Evolutionary conservation across 352 stramenopile genomes (phyloP).

Genomic region (Blastocystis sp.): DNA sequence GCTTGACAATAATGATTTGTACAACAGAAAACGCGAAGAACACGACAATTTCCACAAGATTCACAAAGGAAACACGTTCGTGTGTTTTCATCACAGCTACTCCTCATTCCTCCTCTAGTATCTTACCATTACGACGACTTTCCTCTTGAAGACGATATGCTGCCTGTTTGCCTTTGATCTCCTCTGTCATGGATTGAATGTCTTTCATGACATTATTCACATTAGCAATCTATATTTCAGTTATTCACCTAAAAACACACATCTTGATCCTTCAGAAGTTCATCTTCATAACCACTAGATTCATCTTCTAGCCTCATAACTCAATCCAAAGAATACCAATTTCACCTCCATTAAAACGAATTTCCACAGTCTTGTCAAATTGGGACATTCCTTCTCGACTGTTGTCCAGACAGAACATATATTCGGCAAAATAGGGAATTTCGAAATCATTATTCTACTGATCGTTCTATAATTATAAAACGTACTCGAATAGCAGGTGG

Average conservation of each 20-base stretch:
- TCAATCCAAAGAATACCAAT: background rate
- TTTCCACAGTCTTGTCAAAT: slow-evolving; percentile 31
- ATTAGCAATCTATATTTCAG: slow-evolving; percentile 45
- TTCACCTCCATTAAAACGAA: slow-evolving; percentile 31
- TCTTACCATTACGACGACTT: slow-evolving; percentile 9
- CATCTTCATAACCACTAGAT: background rate
- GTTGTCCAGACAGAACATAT: slow-evolving; percentile 59
- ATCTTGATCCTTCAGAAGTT: slow-evolving; percentile 49
- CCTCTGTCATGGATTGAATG: slow-evolving; percentile 53
- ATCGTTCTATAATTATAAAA: background rate
- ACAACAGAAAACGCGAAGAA: slow-evolving; percentile 55
- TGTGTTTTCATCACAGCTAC: slow-evolving; percentile 58
- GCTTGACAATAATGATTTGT: slow-evolving; percentile 35
- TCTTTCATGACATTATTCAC: slow-evolving; percentile 45
- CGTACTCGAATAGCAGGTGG: background rate
- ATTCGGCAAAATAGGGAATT: slow-evolving; percentile 62
- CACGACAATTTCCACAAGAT: slow-evolving; percentile 28
- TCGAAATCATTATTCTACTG: slow-evolving; percentile 36
- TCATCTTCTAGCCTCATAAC: slow-evolving; percentile 3
- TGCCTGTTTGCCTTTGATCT: slow-evolving; percentile 60
- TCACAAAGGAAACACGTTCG: slow-evolving; percentile 42
- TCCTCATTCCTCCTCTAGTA: background rate
- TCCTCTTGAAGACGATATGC: slow-evolving; percentile 57
- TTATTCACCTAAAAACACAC: background rate
- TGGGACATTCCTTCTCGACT: slow-evolving; percentile 9